These are phyloP conservation scores for Microcyclospora pomicola DNA, from an alignment of 2,329 filamentous ascomycete species.

Conservation along the genomic window DNA sequence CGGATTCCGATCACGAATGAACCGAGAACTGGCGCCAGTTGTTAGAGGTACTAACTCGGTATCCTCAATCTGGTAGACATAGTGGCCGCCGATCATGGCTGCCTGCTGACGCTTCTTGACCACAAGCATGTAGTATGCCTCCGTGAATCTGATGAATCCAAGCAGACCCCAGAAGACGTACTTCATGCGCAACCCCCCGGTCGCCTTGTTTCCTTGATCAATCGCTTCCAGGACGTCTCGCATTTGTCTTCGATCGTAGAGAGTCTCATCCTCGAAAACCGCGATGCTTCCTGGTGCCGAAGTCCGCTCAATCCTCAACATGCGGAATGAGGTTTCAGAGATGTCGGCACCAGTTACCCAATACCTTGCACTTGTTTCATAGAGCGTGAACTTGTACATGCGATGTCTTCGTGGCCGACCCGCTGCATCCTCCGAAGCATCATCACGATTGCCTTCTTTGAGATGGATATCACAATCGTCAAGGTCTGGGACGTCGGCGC, in stretches of 20 bases:
- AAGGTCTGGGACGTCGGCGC: slow-evolving; percentile 7
- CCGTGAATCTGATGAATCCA: slow-evolving; percentile 91
- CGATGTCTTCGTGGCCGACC: slow-evolving; percentile 11
- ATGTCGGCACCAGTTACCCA: slow-evolving; percentile 91
- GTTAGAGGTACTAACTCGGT: slow-evolving; percentile 85
- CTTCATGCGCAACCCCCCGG: slow-evolving; percentile 77
- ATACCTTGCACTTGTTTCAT: slow-evolving; percentile 85
- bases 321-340: slow-evolving; percentile 73
- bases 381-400: slow-evolving; percentile 96
- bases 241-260: slow-evolving; percentile 88
- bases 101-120: slow-evolving; percentile 94
- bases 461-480: slow-evolving; percentile 12
- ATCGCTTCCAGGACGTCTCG: slow-evolving; percentile 86
- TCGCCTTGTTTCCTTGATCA: slow-evolving; percentile 83
- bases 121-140: slow-evolving; percentile 90
- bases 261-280: slow-evolving; percentile 85
- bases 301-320: slow-evolving; percentile 89
- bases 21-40: slow-evolving; percentile 50
- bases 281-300: slow-evolving; percentile 64
- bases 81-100: slow-evolving; percentile 90
- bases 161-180: slow-evolving; percentile 88
- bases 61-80: slow-evolving; percentile 86
- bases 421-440: slow-evolving; percentile 5
- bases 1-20: slow-evolving; percentile 67
- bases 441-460: slow-evolving; percentile 5